Evolutionary conservation across 768 basidiomycete species (phyloP).

Genomic region (Paxillus involutus): DNA sequence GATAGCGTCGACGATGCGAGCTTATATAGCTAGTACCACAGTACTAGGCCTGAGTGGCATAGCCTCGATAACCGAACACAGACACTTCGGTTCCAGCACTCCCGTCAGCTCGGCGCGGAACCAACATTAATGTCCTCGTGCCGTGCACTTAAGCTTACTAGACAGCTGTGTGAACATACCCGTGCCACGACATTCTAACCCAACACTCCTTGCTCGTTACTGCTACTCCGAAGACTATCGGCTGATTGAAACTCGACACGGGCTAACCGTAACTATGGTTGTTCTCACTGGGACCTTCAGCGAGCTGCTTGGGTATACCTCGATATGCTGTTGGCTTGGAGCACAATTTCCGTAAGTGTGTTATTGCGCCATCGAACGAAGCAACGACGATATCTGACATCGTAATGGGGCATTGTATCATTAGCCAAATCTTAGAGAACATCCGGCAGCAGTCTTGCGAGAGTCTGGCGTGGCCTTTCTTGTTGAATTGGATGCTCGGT

Average conservation of each 20-base stretch:
- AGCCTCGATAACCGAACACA: too few relatives aligned
- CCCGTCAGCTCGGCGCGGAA: too few relatives aligned
- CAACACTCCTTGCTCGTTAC: not conserved
- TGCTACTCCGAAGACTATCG: too few relatives aligned
- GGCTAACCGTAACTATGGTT: conserved; percentile 13
- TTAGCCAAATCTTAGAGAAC: conserved; percentile 85
- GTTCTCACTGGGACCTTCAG: conserved; percentile 39
- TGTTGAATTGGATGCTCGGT: conserved; percentile 93
- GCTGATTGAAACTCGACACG: not conserved
- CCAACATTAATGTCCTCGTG: too few relatives aligned
- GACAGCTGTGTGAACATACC: conserved; percentile 18
- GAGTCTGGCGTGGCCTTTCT: conserved; percentile 89
- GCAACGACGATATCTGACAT: conserved; percentile 9
- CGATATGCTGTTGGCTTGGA: conserved; percentile 79
- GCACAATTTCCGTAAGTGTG: conserved; percentile 84
- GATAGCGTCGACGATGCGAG: too few relatives aligned
- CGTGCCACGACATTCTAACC: conserved; percentile 5
- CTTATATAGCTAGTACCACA: too few relatives aligned
- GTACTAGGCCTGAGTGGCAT: too few relatives aligned
- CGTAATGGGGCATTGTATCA: not conserved
- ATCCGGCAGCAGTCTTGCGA: conserved; percentile 74
- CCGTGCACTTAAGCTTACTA: not conserved
- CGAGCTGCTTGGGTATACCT: conserved; percentile 66
- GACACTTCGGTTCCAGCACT: too few relatives aligned
- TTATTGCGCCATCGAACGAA: conserved; percentile 2